A percentile compares a stretch with the other conserved stretches of the same genome.
Conservation (phyloP, 768 basidiomycete genomes). For the Rhizopogon vinicolor region DNA sequence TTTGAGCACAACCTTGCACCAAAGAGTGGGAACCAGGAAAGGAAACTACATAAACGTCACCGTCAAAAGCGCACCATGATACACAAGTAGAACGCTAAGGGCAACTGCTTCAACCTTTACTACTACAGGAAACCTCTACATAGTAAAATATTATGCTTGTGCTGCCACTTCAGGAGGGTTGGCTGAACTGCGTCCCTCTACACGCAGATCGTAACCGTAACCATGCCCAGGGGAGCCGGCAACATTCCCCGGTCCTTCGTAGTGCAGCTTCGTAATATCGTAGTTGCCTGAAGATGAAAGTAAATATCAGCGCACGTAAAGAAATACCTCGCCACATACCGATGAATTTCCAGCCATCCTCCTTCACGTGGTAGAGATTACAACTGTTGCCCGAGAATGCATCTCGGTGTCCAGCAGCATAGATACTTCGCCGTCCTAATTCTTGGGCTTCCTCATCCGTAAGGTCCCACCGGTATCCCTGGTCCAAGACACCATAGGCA, state of each 20-base stretch:
- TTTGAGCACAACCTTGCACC: not conserved
- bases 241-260: slow-evolving; percentile 76
- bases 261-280: slow-evolving; percentile 87
- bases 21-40: not conserved
- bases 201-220: slow-evolving; percentile 78
- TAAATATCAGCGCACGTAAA: slow-evolving; percentile 7
- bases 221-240: slow-evolving; percentile 60
- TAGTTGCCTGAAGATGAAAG: slow-evolving; percentile 72
- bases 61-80: too few species aligned
- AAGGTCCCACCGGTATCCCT: slow-evolving; percentile 91
- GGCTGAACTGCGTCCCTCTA: slow-evolving; percentile 50
- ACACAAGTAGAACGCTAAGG: too few species aligned
- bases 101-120: slow-evolving; percentile 5
- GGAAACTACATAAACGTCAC: not conserved
- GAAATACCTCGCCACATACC: slow-evolving; percentile 43
- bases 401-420: slow-evolving; percentile 95
- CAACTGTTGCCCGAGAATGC: slow-evolving; percentile 95
- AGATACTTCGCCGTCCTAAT: slow-evolving; percentile 88
- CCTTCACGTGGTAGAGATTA: slow-evolving; percentile 94
- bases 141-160: slow-evolving; percentile 14
- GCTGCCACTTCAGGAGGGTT: slow-evolving; percentile 37
- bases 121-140: slow-evolving; percentile 15
- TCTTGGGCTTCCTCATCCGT: slow-evolving; percentile 93
- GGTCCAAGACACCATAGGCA: slow-evolving; percentile 98
- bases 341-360: slow-evolving; percentile 95